A percentile compares a stretch with the other conserved stretches of the same genome.
phyloP scores from a whole-genome alignment of 2,329 filamentous ascomycete species.

The Dryadomyces quercus-mongolicae region DNA sequence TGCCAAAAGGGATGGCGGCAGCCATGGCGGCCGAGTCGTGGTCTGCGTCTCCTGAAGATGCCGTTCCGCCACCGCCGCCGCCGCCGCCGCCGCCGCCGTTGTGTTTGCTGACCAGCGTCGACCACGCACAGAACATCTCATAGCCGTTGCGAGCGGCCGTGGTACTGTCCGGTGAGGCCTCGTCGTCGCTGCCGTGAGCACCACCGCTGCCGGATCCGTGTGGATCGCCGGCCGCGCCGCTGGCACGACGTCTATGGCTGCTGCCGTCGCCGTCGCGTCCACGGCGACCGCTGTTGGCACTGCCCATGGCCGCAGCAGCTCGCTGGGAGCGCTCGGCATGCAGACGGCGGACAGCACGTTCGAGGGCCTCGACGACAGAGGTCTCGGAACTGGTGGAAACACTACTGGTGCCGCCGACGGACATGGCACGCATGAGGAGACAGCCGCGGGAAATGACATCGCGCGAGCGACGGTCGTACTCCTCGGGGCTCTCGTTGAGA shows the following conservation, averaged over 20 bases:
- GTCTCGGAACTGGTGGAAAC: conserved; percentile 5
- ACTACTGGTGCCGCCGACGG: conserved; percentile 1
- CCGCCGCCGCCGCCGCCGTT: too few species aligned
- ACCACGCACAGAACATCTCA: conserved; percentile 4
- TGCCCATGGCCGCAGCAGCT: background rate
- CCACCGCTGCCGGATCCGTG: background rate
- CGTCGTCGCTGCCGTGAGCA: background rate
- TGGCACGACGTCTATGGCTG: background rate
- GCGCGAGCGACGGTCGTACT: background rate
- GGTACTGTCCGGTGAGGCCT: background rate
- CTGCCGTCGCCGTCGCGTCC: background rate
- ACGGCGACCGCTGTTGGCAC: background rate
- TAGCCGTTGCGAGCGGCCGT: background rate
- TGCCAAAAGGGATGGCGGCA: background rate
- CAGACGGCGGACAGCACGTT: conserved; percentile 1
- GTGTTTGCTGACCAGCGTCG: background rate
- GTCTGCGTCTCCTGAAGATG: background rate
- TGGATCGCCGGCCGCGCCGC: background rate
- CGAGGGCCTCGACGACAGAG: conserved; percentile 5
- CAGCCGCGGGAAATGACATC: conserved; percentile 2
- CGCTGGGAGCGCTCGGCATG: conserved; percentile 1
- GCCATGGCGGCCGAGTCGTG: background rate
- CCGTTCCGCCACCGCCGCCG: too few species aligned
- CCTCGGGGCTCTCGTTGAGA: conserved; percentile 1
- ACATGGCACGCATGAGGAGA: conserved; percentile 3